phyloP scores from a whole-genome alignment of 768 basidiomycete genomes.

The Rhizopogon vulgaris region DNA sequence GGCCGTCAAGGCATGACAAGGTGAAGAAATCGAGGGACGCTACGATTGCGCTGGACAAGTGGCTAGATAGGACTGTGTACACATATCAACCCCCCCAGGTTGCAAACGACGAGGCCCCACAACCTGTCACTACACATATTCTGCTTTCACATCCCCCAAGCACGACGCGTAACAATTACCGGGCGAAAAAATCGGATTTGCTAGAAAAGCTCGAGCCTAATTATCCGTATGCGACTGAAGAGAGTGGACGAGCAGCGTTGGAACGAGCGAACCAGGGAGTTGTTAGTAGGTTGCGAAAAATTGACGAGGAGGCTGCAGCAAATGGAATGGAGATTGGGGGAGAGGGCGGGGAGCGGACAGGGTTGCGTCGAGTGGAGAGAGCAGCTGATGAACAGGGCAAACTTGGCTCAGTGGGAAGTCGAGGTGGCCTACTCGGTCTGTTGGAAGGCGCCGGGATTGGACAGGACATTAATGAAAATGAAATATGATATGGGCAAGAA shows the following conservation, averaged over 20 bases:
- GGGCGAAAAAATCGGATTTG: conserved; percentile 34
- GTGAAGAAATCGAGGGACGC: conserved; percentile 46
- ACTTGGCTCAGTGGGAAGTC: conserved; percentile 6
- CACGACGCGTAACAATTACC: conserved; percentile 36
- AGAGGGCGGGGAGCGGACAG: conserved; percentile 38
- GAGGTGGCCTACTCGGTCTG: conserved; percentile 39
- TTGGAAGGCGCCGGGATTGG: conserved; percentile 38
- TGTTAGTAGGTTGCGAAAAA: conserved; percentile 45
- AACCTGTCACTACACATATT: conserved; percentile 23
- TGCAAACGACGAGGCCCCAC: not conserved
- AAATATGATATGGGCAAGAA: not conserved
- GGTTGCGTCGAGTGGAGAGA: conserved; percentile 41
- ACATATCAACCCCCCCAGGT: conserved; percentile 9
- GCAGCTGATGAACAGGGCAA: conserved; percentile 32
- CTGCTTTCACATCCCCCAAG: conserved; percentile 27
- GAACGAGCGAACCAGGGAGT: conserved; percentile 44
- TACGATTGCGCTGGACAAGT: conserved; percentile 41
- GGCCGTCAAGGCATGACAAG: conserved; percentile 58
- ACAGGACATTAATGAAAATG: not conserved
- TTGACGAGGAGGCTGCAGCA: conserved; percentile 39
- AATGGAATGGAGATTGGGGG: conserved; percentile 35
- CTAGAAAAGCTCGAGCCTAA: conserved; percentile 29
- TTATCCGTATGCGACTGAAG: conserved; percentile 5
- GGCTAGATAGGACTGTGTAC: conserved; percentile 36
- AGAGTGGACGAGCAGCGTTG: conserved; percentile 27